Conservation (phyloP, 2,329 filamentous ascomycete species). For the Alternaria brassicicola region DNA sequence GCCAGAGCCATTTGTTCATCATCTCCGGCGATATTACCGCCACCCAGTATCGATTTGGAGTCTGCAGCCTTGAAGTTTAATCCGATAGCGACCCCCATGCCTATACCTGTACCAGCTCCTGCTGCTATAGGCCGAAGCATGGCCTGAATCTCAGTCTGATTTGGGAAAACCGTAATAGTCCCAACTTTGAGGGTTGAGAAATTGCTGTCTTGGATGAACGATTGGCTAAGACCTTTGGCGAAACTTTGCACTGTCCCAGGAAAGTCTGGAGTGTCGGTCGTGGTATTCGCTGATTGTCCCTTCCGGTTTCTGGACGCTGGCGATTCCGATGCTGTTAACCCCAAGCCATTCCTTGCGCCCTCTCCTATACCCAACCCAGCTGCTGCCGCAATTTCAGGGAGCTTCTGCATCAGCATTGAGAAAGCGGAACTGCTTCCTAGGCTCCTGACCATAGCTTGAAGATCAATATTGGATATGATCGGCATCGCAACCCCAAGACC, state of each 20-base stretch:
- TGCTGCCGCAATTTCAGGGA: slow-evolving; percentile 34
- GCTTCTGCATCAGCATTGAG: slow-evolving; percentile 19
- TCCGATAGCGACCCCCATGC: slow-evolving; percentile 33
- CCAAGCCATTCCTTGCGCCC: slow-evolving; percentile 32
- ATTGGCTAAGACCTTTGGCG: slow-evolving; percentile 34
- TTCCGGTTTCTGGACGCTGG: not conserved
- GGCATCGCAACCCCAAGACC: slow-evolving; percentile 34
- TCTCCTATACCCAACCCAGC: slow-evolving; percentile 38
- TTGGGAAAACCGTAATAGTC: slow-evolving; percentile 4
- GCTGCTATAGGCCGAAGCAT: slow-evolving; percentile 31
- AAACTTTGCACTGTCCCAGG: slow-evolving; percentile 28
- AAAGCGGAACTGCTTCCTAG: slow-evolving; percentile 3
- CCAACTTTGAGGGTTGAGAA: slow-evolving; percentile 18
- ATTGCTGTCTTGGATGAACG: slow-evolving; percentile 30
- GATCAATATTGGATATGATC: slow-evolving; percentile 30
- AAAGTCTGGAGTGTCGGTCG: slow-evolving; percentile 18
- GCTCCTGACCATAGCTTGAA: slow-evolving; percentile 25
- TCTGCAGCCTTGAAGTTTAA: slow-evolving; percentile 19
- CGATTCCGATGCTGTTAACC: slow-evolving; percentile 14
- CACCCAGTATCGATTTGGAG: slow-evolving; percentile 6
- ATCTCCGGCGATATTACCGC: slow-evolving; percentile 12
- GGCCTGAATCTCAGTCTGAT: slow-evolving; percentile 13
- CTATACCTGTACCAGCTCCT: slow-evolving; percentile 38
- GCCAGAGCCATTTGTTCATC: slow-evolving; percentile 22
- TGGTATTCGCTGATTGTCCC: slow-evolving; percentile 16